Percentiles rank a stretch among this genome's conserved stretches.
phyloP scores from a whole-genome alignment of 305 asterid genomes.

The Rubia peregrina region DNA sequence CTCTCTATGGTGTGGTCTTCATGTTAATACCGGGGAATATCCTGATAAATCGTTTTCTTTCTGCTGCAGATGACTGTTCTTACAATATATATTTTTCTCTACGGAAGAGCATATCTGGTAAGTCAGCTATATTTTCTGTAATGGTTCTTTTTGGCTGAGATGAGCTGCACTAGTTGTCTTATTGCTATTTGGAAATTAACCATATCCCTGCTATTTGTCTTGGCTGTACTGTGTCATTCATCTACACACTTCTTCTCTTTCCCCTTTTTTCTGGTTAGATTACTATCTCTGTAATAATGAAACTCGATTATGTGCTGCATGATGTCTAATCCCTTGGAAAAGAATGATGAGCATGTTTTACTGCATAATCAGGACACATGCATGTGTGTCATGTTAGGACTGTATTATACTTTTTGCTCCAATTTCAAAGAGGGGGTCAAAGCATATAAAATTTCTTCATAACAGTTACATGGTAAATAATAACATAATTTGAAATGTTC shows the following conservation, averaged over 20 bases:
- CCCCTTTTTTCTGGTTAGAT: not conserved
- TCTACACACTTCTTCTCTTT: not conserved
- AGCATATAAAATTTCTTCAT: not conserved
- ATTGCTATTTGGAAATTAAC: not conserved
- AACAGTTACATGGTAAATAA: not conserved
- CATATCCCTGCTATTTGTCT: not conserved
- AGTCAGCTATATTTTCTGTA: constrained; percentile 16
- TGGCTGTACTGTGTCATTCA: not conserved
- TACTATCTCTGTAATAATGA: not conserved
- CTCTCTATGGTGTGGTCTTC: constrained; percentile 6
- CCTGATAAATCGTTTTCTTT: constrained; percentile 23
- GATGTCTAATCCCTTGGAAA: not conserved
- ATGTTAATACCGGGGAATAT: constrained; percentile 1
- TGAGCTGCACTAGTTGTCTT: not conserved
- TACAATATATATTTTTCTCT: constrained; percentile 79
- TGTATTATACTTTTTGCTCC: too few relatives aligned
- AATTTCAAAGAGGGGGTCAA: too few relatives aligned
- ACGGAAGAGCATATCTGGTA: constrained; percentile 98
- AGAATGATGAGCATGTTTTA: not conserved
- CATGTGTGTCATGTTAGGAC: not conserved
- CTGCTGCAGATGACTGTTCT: constrained; percentile 94
- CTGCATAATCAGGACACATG: not conserved
- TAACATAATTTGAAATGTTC: too few relatives aligned
- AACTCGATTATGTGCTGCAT: not conserved
- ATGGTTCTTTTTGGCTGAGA: not conserved